Base-by-base conservation (phyloP, 2,329 filamentous ascomycete species). In the Claviceps arundinis region DNA sequence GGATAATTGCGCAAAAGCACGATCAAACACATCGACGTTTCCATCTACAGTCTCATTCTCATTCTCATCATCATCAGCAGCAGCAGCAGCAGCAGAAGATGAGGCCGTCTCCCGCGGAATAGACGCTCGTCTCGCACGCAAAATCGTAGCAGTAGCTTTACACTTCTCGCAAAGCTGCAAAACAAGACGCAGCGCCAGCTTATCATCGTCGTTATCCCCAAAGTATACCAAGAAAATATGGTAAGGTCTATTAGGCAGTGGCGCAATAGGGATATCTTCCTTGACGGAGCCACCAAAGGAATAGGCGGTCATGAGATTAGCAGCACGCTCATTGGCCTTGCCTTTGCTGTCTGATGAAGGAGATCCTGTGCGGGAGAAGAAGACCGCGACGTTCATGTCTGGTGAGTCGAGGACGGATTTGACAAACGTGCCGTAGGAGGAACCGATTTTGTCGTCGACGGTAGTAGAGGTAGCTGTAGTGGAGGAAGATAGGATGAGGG, bases 161-260 rank as follows among this genome's bases (percentile, higher is more conserved):
- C 80, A 76, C 60, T 89, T 93, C 64, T 84, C 82, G 1, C 84
- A 87, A 1, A 98, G 76, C 62, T 96, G 91, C 3, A 97, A 74
- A 3, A 91, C 85, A 24, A 97, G 79, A 1, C 83, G 76, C 0
- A 97, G 74, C 0, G 89, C 90, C 4, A 84, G 80, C 7, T 81
- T 78, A 61, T 96, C 91, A 62, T 98, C 93, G 1, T 74, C 70
- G 8, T 74, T 70, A 7, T 87, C 87, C 17, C 91, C 90, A 54
- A 95, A 83, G 68, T 89, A 97, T 0, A 90, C 85, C 51, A 95
- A 74, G 64, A 95, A 90, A 57, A 97, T 77, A 63, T 91, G 89
- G 63, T 95, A 89, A 38, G 80, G 82, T 55, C 82, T 83, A 60
- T 87, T 80, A 5, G 74, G 72, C 5, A 82, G 74, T 0, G 84